A percentile compares a stretch with the other conserved stretches of the same genome.
Conservation (phyloP, 2,329 filamentous ascomycete species). For the Phoma herbarum region DNA sequence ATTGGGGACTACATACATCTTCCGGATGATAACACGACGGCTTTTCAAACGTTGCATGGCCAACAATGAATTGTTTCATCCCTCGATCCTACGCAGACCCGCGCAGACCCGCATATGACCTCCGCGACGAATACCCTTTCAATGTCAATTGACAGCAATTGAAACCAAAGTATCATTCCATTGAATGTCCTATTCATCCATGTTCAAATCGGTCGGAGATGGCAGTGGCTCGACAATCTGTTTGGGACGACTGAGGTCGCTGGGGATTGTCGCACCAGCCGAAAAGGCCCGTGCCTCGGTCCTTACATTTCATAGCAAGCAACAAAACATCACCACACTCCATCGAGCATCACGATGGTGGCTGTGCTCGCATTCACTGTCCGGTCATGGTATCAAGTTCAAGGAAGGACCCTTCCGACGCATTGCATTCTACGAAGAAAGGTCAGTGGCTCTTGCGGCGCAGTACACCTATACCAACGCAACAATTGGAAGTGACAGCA, state of each 20-base stretch:
- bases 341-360: slow-evolving; percentile 1
- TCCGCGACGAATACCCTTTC: neutral
- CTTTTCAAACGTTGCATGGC: neutral
- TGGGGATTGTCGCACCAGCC: slow-evolving; percentile 29
- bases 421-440: neutral
- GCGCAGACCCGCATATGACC: neutral
- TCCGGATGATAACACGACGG: neutral
- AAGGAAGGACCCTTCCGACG: too few species aligned
- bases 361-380: neutral
- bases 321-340: slow-evolving; percentile 11
- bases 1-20: neutral
- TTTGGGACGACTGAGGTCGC: slow-evolving; percentile 10
- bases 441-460: neutral
- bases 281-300: slow-evolving; percentile 35
- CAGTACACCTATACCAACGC: neutral
- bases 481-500: neutral
- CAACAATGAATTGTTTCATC: slow-evolving; percentile 8
- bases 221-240: slow-evolving; percentile 35
- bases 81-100: neutral
- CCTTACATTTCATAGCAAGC: slow-evolving; percentile 31
- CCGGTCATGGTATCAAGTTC: neutral
- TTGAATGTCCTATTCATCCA: neutral
- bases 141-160: neutral
- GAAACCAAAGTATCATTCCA: neutral
- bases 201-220: slow-evolving; percentile 27